Base-by-base conservation (phyloP, 495 filamentous ascomycete species). In the Talaromyces nanjingensis region DNA sequence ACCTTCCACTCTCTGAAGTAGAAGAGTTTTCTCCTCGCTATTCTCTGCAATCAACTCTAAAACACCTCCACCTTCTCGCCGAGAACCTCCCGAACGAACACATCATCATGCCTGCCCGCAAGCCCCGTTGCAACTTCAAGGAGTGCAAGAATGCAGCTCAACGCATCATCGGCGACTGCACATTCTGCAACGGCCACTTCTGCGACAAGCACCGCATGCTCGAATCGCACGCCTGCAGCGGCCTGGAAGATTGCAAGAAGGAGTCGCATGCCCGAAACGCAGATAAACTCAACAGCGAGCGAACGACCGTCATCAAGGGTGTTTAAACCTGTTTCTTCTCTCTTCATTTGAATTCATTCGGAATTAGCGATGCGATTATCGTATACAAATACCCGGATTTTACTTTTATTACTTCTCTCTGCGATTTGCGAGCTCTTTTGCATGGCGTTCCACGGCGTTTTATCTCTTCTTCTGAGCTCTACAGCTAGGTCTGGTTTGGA, bases 161-260 rank as follows among this genome's bases (percentile, higher is more conserved):
- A 73, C 85, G 90, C 62, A 97, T 98, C 71, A 90, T 96, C 52
- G 96, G 96, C 9, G 94, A 98, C 77, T 98, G 94, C 80, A 88
- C 86, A 60, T 98, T 98, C 78, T 98, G 94, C 81, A 79, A 86
- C 59, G 92, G 92, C 16, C 89, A 94, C 74, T 98, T 89, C 80
- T 98, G 94, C 79, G 91, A 89, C 60, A 92, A 91, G 79, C 94
- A 98, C 79, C 83, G 94, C 16, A 85, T 98, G 75, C 75, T 98
- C 56, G 94, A 98, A 77, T 88, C 91, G 65, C 94, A 98, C 78
- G 89, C 90, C 72, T 98, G 94, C 77, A 85, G 82, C 64, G 92
- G 92, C n/a, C 79, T 98, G 65, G 96, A 98, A 78, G 89, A 97
- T 77, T 97, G 92, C 84, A 97, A 96, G 84, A 92, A 94, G 81